Evolutionary conservation across 2,329 filamentous ascomycete species (phyloP).

Genomic region (Bipolaris oryzae): DNA sequence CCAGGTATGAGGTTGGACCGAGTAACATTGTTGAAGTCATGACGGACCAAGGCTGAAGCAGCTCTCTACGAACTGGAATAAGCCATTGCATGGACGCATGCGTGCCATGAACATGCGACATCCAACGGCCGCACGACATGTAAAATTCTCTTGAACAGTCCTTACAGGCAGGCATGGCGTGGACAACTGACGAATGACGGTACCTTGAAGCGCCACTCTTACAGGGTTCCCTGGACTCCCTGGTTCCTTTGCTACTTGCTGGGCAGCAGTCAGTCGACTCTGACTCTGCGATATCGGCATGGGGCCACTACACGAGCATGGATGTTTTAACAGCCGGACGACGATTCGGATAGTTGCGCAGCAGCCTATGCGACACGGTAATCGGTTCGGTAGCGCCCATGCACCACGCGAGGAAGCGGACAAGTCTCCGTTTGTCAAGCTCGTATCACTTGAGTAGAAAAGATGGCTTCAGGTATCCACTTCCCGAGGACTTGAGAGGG

Average conservation of each 20-base stretch:
- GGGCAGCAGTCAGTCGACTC: constrained; percentile 4
- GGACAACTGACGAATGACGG: not conserved
- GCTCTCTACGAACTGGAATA: constrained; percentile 16
- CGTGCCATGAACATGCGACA: constrained; percentile 21
- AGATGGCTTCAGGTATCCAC: constrained; percentile 23
- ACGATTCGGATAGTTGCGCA: constrained; percentile 31
- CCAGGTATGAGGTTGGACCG: constrained; percentile 42
- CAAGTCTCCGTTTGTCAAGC: constrained; percentile 31
- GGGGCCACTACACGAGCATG: constrained; percentile 18
- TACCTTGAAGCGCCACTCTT: constrained; percentile 19
- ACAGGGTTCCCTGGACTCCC: constrained; percentile 12
- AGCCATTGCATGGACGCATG: constrained; percentile 17
- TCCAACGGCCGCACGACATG: constrained; percentile 33
- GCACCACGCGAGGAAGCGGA: constrained; percentile 40
- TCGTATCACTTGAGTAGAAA: constrained; percentile 34
- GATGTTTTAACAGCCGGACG: constrained; percentile 34
- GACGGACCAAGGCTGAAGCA: constrained; percentile 21
- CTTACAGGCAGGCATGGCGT: constrained; percentile 21
- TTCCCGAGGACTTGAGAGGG: constrained; percentile 26
- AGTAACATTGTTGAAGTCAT: constrained; percentile 34
- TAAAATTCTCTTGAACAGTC: constrained; percentile 28
- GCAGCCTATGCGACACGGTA: constrained; percentile 36
- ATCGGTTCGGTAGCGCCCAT: constrained; percentile 38
- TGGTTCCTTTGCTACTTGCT: constrained; percentile 5
- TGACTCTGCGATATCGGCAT: constrained; percentile 14